These are phyloP conservation scores for Podila horticola DNA, from an alignment of 192 early-diverging fungal genomes.

Conservation along the genomic window DNA sequence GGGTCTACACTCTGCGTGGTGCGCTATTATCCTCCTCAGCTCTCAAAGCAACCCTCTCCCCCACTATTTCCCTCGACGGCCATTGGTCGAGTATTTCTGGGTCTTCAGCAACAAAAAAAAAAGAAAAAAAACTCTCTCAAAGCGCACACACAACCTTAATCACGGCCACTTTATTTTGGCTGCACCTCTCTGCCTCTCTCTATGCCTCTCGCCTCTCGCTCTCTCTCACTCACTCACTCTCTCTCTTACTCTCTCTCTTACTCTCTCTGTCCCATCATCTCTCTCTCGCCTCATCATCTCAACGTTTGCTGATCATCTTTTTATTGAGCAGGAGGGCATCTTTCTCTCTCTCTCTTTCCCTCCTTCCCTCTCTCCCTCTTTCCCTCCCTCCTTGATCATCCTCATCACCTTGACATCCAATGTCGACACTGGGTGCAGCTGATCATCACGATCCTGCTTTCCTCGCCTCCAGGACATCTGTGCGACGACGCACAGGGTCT, in stretches of 20 bases:
- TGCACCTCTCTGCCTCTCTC: background rate
- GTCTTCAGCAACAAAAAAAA: background rate
- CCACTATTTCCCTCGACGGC: too few species aligned
- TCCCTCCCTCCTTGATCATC: background rate
- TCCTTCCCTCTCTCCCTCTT: background rate
- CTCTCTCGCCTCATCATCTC: background rate
- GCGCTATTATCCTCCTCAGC: too few species aligned
- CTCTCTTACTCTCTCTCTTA: background rate
- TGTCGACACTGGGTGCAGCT: conserved; percentile 17
- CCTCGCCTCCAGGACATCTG: background rate
- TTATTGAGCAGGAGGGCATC: too few species aligned
- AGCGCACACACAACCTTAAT: background rate
- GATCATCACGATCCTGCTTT: conserved; percentile 11
- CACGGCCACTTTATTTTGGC: background rate
- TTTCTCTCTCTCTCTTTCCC: background rate
- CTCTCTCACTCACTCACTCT: background rate
- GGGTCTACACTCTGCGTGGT: background rate
- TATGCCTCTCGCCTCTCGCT: background rate
- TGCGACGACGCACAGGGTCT: conserved; percentile 19
- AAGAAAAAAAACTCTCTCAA: background rate
- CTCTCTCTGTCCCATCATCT: background rate
- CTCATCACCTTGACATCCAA: background rate
- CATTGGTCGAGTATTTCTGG: background rate
- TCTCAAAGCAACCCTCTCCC: background rate
- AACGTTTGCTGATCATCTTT: too few species aligned